phyloP scores from a whole-genome alignment of 192 early-diverging fungal species.

The Spizellomyces sp. region DNA sequence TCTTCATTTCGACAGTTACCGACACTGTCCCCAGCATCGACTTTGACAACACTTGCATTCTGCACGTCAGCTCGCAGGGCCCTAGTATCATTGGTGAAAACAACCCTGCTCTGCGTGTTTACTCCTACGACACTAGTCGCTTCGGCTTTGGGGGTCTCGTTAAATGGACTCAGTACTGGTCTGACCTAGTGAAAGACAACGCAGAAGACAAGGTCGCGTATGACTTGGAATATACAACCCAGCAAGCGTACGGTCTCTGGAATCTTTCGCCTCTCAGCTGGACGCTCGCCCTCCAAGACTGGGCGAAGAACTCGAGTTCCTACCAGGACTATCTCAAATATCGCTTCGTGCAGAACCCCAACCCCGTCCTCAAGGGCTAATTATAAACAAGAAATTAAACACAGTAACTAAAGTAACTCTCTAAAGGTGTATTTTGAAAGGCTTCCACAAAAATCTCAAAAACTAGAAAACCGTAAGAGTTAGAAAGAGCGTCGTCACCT shows the following conservation, averaged over 20 bases:
- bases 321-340: slow-evolving; percentile 24
- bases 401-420: no score
- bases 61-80: slow-evolving; percentile 20
- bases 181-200: slow-evolving; percentile 28
- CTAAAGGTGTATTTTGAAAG: no score
- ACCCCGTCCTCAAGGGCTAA: not conserved
- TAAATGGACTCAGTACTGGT: slow-evolving; percentile 31
- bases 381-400: no score
- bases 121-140: slow-evolving; percentile 22
- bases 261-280: slow-evolving; percentile 25
- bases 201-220: slow-evolving; percentile 14
- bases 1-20: slow-evolving; percentile 23
- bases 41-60: slow-evolving; percentile 20
- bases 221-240: slow-evolving; percentile 22
- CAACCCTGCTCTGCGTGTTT: slow-evolving; percentile 33
- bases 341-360: slow-evolving; percentile 19
- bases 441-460: no score
- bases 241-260: slow-evolving; percentile 26
- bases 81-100: slow-evolving; percentile 25
- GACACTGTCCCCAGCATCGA: slow-evolving; percentile 2
- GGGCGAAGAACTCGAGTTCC: slow-evolving; percentile 12
- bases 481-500: no score
- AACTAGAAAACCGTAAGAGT: no score
- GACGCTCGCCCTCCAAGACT: slow-evolving; percentile 4
- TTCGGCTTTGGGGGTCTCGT: slow-evolving; percentile 13